Percentiles rank a stretch among this genome's conserved stretches.
Conservation (phyloP, 176 grass and related monocot species). For the Oryza coarctata region DNA sequence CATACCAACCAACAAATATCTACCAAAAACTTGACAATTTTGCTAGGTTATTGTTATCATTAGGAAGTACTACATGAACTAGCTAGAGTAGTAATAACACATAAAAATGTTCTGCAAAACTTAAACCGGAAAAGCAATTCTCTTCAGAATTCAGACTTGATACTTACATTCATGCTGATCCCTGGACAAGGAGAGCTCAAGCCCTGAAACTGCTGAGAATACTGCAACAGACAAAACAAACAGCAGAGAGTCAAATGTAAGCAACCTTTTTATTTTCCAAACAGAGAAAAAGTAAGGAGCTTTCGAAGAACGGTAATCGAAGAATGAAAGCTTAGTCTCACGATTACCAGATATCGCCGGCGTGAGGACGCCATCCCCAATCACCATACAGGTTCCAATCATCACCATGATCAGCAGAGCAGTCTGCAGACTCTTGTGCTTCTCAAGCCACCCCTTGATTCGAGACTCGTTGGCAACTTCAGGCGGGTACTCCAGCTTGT, state of each 20-base stretch:
- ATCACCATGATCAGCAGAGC: slow-evolving; percentile 86
- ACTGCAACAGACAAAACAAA: slow-evolving; percentile 51
- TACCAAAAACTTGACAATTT: not conserved
- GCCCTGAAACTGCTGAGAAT: slow-evolving; percentile 94
- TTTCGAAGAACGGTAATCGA: not conserved
- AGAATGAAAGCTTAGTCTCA: not conserved
- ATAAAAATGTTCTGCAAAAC: not conserved
- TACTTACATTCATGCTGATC: slow-evolving; percentile 87
- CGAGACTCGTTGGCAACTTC: slow-evolving; percentile 33
- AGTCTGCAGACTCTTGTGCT: slow-evolving; percentile 59
- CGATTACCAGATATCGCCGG: slow-evolving; percentile 73
- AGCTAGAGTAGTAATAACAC: not conserved
- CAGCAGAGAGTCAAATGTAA: not conserved
- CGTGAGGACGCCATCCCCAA: slow-evolving; percentile 94
- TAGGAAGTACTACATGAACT: not conserved
- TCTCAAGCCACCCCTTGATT: slow-evolving; percentile 77
- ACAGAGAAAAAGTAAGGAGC: not conserved
- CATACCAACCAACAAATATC: not conserved
- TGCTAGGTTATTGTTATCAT: not conserved
- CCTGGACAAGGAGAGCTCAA: slow-evolving; percentile 88
- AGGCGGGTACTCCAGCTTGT: slow-evolving; percentile 59
- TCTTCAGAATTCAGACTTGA: not conserved
- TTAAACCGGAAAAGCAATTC: not conserved
- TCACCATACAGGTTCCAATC: slow-evolving; percentile 96
- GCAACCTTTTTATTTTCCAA: no score